Evolutionary conservation across 495 filamentous ascomycete genomes (phyloP).

Genomic region (Schizothecium vesticola): DNA sequence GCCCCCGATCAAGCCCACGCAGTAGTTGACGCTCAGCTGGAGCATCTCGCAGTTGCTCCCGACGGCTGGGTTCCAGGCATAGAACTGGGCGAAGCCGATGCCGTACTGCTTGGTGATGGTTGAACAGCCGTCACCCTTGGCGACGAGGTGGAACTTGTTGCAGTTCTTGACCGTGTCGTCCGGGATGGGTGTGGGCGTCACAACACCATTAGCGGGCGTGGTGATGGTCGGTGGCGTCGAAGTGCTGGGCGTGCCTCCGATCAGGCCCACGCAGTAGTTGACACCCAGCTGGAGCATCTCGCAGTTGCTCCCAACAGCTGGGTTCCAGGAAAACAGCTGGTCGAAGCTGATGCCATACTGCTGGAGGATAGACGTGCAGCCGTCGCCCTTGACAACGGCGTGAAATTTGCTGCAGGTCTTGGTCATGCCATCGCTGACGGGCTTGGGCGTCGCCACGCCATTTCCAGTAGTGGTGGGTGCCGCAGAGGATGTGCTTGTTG

Average conservation of each 20-base stretch:
- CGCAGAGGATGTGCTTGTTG: too few relatives aligned
- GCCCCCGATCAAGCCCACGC: neutral
- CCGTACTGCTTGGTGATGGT: conserved; percentile 28
- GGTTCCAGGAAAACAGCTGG: conserved; percentile 28
- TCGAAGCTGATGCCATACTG: conserved; percentile 19
- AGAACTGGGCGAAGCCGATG: conserved; percentile 26
- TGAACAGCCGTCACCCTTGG: conserved; percentile 37
- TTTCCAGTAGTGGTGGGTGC: too few relatives aligned
- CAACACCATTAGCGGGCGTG: neutral
- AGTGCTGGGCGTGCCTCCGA: neutral
- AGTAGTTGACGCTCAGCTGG: neutral
- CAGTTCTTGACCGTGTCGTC: neutral
- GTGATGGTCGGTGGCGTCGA: conserved; percentile 2
- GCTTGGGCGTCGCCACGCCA: too few relatives aligned
- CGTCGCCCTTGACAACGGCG: conserved; percentile 35
- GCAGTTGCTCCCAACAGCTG: neutral
- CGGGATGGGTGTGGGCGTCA: too few relatives aligned
- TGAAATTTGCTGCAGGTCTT: conserved; percentile 24
- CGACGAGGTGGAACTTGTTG: conserved; percentile 32
- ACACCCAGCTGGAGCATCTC: neutral
- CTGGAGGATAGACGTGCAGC: conserved; percentile 35
- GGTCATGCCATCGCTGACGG: neutral
- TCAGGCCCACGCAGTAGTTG: conserved; percentile 1
- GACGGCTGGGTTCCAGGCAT: conserved; percentile 38
- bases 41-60: conserved; percentile 12